Evolutionary conservation across 129 eudicot genomes (phyloP).

Genomic region (Centrapalus pauciflorus): DNA sequence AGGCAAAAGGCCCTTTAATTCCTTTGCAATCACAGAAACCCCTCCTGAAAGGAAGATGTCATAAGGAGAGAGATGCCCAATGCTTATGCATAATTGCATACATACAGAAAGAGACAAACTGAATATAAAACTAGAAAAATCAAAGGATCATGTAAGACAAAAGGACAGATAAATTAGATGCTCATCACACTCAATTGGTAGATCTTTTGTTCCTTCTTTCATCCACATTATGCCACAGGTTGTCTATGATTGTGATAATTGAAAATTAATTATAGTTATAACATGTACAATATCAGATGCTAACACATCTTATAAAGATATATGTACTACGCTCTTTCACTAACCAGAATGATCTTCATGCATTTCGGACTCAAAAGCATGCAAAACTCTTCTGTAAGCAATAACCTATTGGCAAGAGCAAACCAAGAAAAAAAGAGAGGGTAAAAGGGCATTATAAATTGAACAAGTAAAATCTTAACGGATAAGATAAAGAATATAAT

Average conservation of each 20-base stretch:
- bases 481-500: not conserved
- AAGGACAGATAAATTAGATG: not conserved
- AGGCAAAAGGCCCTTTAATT: slow-evolving; percentile 63
- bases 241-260: slow-evolving; percentile 1
- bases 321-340: slow-evolving; percentile 16
- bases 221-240: not conserved
- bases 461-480: too few species aligned
- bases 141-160: not conserved
- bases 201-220: too few species aligned
- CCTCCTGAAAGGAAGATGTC: slow-evolving; percentile 36
- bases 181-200: not conserved
- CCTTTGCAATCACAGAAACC: slow-evolving; percentile 32
- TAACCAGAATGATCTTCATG: slow-evolving; percentile 53
- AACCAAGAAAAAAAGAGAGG: not conserved
- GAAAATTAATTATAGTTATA: not conserved
- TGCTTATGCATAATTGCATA: not conserved
- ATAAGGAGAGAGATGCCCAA: not conserved
- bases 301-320: not conserved
- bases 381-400: slow-evolving; percentile 36
- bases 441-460: not conserved
- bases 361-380: slow-evolving; percentile 67
- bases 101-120: not conserved
- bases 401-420: slow-evolving; percentile 26
- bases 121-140: not conserved
- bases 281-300: not conserved